These are phyloP conservation scores for Amanita subjunquillea DNA, from an alignment of 768 basidiomycete genomes.

Conservation along the genomic window DNA sequence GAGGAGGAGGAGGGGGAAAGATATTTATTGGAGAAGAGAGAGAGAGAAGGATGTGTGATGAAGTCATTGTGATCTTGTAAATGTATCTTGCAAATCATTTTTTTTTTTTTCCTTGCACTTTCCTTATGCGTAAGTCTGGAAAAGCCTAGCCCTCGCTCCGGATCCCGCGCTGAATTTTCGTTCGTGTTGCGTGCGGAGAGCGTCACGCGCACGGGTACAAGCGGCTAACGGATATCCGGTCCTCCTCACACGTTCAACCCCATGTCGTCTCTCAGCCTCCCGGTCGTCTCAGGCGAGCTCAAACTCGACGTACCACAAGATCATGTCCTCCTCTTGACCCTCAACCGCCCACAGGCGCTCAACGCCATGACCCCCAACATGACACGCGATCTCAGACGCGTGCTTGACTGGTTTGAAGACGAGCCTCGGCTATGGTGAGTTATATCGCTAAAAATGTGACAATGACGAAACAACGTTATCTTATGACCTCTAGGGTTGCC, in stretches of 20 bases:
- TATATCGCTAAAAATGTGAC: background rate
- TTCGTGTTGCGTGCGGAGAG: background rate
- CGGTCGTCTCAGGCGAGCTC: constrained; percentile 25
- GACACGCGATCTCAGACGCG: constrained; percentile 34
- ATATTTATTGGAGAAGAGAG: constrained; percentile 7
- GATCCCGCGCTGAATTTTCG: background rate
- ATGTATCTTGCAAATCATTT: constrained; percentile 17
- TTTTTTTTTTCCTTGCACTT: constrained; percentile 14
- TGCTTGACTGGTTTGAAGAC: constrained; percentile 67
- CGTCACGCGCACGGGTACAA: background rate
- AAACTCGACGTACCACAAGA: constrained; percentile 26
- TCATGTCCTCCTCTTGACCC: constrained; percentile 28
- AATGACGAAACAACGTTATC: no score
- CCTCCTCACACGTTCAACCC: background rate
- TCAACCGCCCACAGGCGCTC: constrained; percentile 59
- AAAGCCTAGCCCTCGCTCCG: background rate
- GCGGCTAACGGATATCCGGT: background rate
- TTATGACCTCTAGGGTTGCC: constrained; percentile 41
- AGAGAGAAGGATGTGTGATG: constrained; percentile 10
- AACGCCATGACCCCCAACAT: constrained; percentile 68
- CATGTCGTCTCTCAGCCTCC: constrained; percentile 12
- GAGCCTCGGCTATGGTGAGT: constrained; percentile 63
- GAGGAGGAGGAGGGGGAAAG: background rate
- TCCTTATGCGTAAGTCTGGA: constrained; percentile 3
- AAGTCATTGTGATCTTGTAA: constrained; percentile 26